These are phyloP conservation scores for Skeletonema marinoi DNA, from an alignment of 108 stramenopile genomes.

Conservation along the genomic window DNA sequence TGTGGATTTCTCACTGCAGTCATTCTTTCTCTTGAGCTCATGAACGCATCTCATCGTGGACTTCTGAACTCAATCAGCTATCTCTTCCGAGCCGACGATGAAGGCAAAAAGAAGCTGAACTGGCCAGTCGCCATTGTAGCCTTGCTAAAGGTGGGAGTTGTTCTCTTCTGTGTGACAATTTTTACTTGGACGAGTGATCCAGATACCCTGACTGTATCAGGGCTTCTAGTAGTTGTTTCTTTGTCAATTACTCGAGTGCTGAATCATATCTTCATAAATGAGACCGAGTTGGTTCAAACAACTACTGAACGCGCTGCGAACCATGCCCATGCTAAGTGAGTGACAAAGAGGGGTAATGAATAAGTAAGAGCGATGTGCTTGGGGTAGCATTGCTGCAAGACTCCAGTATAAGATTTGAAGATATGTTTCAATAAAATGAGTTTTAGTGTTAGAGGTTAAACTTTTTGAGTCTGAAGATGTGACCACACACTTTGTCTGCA, in stretches of 20 bases:
- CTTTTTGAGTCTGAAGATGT: too few species aligned
- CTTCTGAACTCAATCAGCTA: neutral
- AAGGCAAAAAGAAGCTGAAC: neutral
- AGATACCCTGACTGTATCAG: neutral
- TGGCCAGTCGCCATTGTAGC: neutral
- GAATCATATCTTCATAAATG: neutral
- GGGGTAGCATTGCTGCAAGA: too few species aligned
- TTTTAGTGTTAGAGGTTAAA: neutral
- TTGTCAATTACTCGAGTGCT: slow-evolving; percentile 5
- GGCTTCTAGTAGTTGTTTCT: neutral
- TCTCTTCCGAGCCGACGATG: neutral
- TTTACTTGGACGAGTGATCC: neutral
- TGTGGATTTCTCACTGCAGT: neutral
- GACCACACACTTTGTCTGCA: neutral
- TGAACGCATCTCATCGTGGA: slow-evolving; percentile 3
- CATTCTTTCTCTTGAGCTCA: slow-evolving; percentile 19
- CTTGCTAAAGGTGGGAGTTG: neutral
- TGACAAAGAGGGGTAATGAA: too few species aligned
- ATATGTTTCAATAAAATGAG: too few species aligned
- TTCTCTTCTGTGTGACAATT: neutral
- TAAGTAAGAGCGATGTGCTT: too few species aligned
- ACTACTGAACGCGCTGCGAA: neutral
- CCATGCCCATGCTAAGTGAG: neutral
- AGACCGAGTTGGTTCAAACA: too few species aligned
- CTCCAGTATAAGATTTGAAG: too few species aligned